Evolutionary conservation across 345 rosid species (phyloP).

Genomic region (Salix purpurea): DNA sequence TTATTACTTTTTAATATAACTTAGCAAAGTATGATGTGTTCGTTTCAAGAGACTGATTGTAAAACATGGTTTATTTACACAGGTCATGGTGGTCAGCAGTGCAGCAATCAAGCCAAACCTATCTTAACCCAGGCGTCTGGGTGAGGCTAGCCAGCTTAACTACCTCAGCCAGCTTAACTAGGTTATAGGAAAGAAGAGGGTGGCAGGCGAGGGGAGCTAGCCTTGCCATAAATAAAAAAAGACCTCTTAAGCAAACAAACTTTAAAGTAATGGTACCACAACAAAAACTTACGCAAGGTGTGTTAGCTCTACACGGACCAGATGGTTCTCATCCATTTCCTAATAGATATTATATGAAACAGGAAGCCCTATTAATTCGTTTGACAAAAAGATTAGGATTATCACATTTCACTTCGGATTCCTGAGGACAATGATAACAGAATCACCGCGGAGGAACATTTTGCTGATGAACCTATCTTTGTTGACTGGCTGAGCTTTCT

Average conservation of each 20-base stretch:
- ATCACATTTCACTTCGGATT: slow-evolving; percentile 63
- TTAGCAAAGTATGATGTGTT: background rate
- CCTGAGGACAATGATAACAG: slow-evolving; percentile 93
- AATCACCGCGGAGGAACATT: slow-evolving; percentile 98
- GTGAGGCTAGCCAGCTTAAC: background rate
- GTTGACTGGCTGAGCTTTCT: slow-evolving; percentile 88
- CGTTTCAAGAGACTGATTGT: background rate
- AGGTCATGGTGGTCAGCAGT: background rate
- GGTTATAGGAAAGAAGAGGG: background rate
- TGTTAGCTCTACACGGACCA: background rate
- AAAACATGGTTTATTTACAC: background rate
- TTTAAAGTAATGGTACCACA: background rate
- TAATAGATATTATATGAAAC: background rate
- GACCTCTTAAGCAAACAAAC: background rate
- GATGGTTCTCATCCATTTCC: background rate
- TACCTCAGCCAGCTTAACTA: background rate
- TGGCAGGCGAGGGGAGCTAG: background rate
- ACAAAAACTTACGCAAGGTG: background rate
- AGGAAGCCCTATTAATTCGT: background rate
- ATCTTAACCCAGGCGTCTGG: background rate
- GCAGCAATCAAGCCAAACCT: background rate
- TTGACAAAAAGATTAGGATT: background rate
- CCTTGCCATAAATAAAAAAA: background rate
- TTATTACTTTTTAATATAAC: background rate
- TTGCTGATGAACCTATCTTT: slow-evolving; percentile 94